These are phyloP conservation scores for Corymbia maculata DNA, from an alignment of 345 rosid species.

Conservation along the genomic window DNA sequence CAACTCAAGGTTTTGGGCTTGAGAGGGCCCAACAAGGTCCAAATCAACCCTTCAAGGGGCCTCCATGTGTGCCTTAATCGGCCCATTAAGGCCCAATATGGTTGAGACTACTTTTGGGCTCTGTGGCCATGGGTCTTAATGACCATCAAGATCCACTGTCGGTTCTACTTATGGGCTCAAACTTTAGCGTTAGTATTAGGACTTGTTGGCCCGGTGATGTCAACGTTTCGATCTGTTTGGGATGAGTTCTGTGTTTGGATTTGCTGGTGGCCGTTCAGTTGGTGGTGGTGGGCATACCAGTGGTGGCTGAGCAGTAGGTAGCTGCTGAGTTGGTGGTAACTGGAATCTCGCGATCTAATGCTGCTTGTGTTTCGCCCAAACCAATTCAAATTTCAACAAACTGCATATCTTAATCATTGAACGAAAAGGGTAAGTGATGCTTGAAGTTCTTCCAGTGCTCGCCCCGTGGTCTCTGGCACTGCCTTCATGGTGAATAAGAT, in stretches of 20 bases:
- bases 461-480: constrained; percentile 57
- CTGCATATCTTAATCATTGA: no score
- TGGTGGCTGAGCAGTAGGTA: background rate
- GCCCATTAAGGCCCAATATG: background rate
- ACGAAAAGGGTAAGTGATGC: background rate
- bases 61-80: rapidly evolving
- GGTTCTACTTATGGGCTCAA: background rate
- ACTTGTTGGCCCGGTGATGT: background rate
- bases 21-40: background rate
- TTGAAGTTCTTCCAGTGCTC: constrained; percentile 51
- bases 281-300: background rate
- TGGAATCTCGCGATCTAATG: background rate
- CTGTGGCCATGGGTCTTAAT: background rate
- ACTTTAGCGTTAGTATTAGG: background rate
- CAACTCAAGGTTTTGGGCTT: rapidly evolving
- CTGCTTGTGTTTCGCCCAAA: no score
- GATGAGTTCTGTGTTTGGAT: background rate
- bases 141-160: background rate
- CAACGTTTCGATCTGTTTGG: background rate
- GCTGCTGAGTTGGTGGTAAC: background rate
- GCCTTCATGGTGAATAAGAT: constrained; percentile 30
- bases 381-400: background rate
- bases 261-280: background rate
- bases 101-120: background rate
- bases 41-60: background rate